These are phyloP conservation scores for Fusarium tupiense DNA, from an alignment of 2,329 filamentous ascomycete species.

Conservation along the genomic window DNA sequence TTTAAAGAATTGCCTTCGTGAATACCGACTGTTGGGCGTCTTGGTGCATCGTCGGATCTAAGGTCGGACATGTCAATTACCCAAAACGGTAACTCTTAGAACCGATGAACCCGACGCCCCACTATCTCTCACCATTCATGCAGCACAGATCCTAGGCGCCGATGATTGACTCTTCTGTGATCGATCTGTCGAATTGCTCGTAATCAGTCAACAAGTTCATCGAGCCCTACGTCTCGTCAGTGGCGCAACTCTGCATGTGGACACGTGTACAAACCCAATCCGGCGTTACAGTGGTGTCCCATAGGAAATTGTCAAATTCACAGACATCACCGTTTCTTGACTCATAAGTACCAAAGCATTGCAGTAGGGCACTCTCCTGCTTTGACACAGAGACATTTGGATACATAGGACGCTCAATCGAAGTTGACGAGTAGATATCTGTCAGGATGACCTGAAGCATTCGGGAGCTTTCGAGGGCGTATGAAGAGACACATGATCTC, in stretches of 20 bases:
- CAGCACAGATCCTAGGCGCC: background rate
- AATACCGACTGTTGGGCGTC: no score
- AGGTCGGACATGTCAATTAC: constrained; percentile 10
- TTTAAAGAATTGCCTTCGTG: background rate
- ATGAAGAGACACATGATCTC: background rate
- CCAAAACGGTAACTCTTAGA: constrained; percentile 12
- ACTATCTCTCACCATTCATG: background rate
- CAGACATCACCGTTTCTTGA: background rate
- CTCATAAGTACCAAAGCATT: background rate
- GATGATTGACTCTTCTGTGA: background rate
- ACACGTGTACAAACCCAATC: background rate
- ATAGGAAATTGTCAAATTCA: background rate
- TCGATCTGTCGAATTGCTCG: background rate
- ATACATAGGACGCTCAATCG: background rate
- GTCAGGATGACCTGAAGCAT: background rate
- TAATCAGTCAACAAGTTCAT: background rate
- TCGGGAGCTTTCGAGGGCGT: background rate
- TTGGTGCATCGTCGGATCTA: background rate
- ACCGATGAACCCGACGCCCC: constrained; percentile 12
- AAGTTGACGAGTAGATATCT: background rate
- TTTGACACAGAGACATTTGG: fast-evolving
- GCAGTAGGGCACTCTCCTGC: fast-evolving
- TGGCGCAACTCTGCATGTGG: no score
- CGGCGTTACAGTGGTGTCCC: background rate
- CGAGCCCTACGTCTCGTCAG: background rate